These are phyloP conservation scores for Clitopilus passeckerianus DNA, from an alignment of 768 basidiomycete genomes.

Conservation along the genomic window DNA sequence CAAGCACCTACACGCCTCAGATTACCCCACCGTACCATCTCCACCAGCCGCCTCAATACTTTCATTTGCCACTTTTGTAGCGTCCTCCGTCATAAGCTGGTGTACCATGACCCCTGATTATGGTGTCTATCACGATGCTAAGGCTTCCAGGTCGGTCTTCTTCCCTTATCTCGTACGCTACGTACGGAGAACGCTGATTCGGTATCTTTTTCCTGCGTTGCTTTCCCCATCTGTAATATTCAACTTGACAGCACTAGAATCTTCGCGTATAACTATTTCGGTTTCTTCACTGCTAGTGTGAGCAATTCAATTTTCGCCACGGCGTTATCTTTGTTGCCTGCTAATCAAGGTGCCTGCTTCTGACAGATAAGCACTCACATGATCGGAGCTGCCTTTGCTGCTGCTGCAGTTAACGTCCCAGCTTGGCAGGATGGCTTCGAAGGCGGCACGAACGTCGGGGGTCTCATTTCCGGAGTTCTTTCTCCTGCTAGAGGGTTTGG, in stretches of 20 bases:
- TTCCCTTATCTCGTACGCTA: background rate
- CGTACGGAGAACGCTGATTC: background rate
- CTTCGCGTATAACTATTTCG: constrained; percentile 61
- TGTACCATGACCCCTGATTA: constrained; percentile 40
- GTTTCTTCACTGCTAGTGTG: constrained; percentile 58
- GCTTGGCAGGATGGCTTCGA: constrained; percentile 54
- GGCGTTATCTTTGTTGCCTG: too few species aligned
- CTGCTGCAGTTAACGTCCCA: constrained; percentile 49
- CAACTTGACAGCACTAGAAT: constrained; percentile 40
- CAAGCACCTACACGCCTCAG: constrained; percentile 43
- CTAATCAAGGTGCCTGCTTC: too few species aligned
- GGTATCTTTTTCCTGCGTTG: background rate
- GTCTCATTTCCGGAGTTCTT: constrained; percentile 58
- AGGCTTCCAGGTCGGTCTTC: constrained; percentile 21
- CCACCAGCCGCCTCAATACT: constrained; percentile 23
- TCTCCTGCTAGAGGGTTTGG: constrained; percentile 60
- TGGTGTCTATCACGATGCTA: constrained; percentile 34
- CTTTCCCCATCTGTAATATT: background rate
- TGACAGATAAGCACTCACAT: constrained; percentile 36
- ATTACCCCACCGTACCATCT: constrained; percentile 19
- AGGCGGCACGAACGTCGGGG: constrained; percentile 51
- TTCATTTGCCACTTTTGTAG: constrained; percentile 32
- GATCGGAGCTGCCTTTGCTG: constrained; percentile 65
- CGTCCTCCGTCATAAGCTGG: constrained; percentile 34
- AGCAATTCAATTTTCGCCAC: constrained; percentile 21